phyloP scores from a whole-genome alignment of 139 green algal species.

The Micractinium conductrix region DNA sequence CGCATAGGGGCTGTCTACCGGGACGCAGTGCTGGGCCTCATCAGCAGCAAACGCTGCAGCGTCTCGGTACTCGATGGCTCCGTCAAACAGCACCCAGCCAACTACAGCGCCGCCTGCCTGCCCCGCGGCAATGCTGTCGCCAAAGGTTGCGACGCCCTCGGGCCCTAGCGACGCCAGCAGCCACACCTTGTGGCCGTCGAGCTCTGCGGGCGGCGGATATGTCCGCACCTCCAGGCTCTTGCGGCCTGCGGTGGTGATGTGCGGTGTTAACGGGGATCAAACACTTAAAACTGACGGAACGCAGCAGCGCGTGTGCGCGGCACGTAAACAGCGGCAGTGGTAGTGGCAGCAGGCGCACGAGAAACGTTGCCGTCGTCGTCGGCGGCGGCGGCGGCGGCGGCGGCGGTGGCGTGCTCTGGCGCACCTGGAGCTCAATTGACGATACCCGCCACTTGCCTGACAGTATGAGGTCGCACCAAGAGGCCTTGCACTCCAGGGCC shows the following conservation, averaged over 20 bases:
- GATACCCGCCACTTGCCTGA: background rate
- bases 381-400: background rate
- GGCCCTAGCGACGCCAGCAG: background rate
- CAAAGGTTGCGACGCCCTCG: slow-evolving; percentile 10
- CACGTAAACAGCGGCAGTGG: background rate
- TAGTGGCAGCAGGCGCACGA: background rate
- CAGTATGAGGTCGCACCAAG: background rate
- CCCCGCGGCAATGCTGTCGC: background rate
- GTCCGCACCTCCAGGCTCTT: background rate
- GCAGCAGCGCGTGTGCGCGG: background rate
- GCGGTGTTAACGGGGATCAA: background rate
- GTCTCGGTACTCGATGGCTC: background rate
- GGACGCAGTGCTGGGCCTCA: background rate
- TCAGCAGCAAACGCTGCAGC: background rate
- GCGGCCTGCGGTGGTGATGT: background rate
- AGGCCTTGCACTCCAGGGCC: slow-evolving; percentile 1
- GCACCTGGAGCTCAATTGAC: background rate
- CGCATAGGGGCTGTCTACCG: slow-evolving; percentile 7
- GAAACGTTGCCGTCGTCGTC: background rate
- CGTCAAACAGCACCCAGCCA: slow-evolving; percentile 26
- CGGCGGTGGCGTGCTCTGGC: background rate
- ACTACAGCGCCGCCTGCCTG: background rate
- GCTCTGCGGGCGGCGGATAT: slow-evolving; percentile 7
- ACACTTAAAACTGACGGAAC: background rate
- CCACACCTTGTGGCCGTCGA: background rate